Percentiles rank a stretch among this genome's conserved stretches.
phyloP scores from a whole-genome alignment of 495 filamentous ascomycete genomes.

The Coniosporium apollinis region DNA sequence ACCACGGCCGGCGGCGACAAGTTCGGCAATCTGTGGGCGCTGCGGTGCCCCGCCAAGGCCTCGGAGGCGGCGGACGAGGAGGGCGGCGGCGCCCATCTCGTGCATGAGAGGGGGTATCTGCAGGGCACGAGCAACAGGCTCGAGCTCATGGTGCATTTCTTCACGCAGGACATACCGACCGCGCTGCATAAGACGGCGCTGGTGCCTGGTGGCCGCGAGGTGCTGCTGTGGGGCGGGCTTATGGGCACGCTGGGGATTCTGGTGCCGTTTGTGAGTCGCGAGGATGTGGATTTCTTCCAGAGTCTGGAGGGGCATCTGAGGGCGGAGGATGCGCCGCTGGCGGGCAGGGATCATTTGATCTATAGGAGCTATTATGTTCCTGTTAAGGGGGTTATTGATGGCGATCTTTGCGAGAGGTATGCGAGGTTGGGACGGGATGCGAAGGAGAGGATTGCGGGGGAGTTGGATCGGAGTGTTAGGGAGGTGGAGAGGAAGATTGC shows the following conservation, averaged over 20 bases:
- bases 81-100: conserved; percentile 71
- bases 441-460: conserved; percentile 86
- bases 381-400: conserved; percentile 91
- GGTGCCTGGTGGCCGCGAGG: conserved; percentile 79
- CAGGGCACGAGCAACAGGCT: conserved; percentile 76
- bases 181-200: conserved; percentile 77
- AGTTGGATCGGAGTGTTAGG: conserved; percentile 74
- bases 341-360: conserved; percentile 85
- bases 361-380: conserved; percentile 95
- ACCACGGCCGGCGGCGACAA: conserved; percentile 91
- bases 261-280: conserved; percentile 73
- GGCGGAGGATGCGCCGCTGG: conserved; percentile 66
- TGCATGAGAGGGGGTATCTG: conserved; percentile 76
- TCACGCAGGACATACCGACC: conserved; percentile 79
- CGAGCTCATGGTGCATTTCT: conserved; percentile 73
- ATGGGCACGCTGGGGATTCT: conserved; percentile 88
- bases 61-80: conserved; percentile 87
- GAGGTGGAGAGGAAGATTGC: conserved; percentile 94
- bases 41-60: conserved; percentile 72
- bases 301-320: conserved; percentile 75
- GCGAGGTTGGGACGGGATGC: conserved; percentile 63
- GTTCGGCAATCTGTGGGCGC: conserved; percentile 89
- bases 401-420: conserved; percentile 93
- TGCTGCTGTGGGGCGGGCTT: conserved; percentile 84
- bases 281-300: conserved; percentile 96